Conservation (phyloP, 805 yeast species). For the Candida sphagnicola region DNA sequence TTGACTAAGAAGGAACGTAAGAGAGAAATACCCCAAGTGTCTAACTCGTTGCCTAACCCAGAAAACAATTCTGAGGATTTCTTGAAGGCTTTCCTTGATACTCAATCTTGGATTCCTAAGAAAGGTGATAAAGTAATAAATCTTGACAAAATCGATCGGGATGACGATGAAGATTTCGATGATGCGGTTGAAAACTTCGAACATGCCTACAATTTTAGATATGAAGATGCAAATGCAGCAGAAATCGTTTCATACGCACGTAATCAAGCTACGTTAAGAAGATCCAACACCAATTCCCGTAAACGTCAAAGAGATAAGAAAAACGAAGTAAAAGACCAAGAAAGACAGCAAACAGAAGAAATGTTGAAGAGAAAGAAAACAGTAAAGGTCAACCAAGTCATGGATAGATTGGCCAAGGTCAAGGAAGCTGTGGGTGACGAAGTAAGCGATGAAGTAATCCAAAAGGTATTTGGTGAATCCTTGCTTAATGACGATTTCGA, state of each 20-base stretch:
- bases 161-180: conserved; percentile 82
- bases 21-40: conserved; percentile 17
- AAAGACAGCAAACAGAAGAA: conserved; percentile 52
- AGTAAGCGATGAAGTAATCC: conserved; percentile 54
- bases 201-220: conserved; percentile 90
- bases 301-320: conserved; percentile 78
- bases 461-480: conserved; percentile 66
- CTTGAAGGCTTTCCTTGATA: conserved; percentile 64
- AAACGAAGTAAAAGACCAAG: conserved; percentile 49
- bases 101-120: conserved; percentile 87
- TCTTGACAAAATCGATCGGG: conserved; percentile 46
- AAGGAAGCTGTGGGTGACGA: conserved; percentile 67
- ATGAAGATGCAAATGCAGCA: conserved; percentile 85
- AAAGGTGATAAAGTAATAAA: conserved; percentile 55
- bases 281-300: conserved; percentile 70
- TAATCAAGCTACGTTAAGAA: conserved; percentile 85
- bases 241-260: conserved; percentile 95
- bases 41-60: conserved; percentile 53
- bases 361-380: conserved; percentile 68
- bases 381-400: conserved; percentile 69
- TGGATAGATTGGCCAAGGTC: conserved; percentile 64
- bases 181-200: conserved; percentile 90
- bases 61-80: conserved; percentile 60
- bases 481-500: conserved; percentile 85
- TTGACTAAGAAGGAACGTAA: conserved; percentile 50